Evolutionary conservation across 345 rosid genomes (phyloP).

Genomic region (Boechera retrofracta): DNA sequence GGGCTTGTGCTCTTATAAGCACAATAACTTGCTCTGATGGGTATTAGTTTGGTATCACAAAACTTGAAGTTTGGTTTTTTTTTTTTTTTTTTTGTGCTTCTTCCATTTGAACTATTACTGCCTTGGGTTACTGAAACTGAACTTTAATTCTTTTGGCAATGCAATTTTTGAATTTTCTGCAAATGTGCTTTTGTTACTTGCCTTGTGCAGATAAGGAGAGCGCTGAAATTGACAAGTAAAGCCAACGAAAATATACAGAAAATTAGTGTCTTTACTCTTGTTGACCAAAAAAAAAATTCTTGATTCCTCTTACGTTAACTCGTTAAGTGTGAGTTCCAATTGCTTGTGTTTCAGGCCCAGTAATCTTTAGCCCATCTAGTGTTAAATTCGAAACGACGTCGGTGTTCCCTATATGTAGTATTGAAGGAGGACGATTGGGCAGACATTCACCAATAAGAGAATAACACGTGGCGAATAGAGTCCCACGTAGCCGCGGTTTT

Average conservation of each 20-base stretch:
- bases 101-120: constrained; percentile 25
- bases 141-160: constrained; percentile 43
- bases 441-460: constrained; percentile 6
- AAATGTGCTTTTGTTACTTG: background rate
- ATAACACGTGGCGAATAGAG: constrained; percentile 24
- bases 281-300: no score
- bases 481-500: constrained; percentile 15
- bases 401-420: no score
- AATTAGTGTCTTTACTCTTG: no score
- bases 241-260: no score
- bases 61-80: constrained; percentile 4
- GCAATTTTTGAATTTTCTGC: constrained; percentile 27
- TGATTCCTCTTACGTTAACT: no score
- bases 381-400: no score
- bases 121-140: constrained; percentile 29
- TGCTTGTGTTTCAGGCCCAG: no score
- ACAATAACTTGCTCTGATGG: constrained; percentile 22
- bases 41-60: constrained; percentile 33
- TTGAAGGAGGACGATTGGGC: no score
- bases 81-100: background rate
- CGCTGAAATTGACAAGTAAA: no score
- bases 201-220: background rate
- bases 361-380: no score
- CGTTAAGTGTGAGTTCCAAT: no score
- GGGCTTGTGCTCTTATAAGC: constrained; percentile 85